Conservation (phyloP, 1,284 basidiomycete genomes). For the Moesziomyces antarcticus region DNA sequence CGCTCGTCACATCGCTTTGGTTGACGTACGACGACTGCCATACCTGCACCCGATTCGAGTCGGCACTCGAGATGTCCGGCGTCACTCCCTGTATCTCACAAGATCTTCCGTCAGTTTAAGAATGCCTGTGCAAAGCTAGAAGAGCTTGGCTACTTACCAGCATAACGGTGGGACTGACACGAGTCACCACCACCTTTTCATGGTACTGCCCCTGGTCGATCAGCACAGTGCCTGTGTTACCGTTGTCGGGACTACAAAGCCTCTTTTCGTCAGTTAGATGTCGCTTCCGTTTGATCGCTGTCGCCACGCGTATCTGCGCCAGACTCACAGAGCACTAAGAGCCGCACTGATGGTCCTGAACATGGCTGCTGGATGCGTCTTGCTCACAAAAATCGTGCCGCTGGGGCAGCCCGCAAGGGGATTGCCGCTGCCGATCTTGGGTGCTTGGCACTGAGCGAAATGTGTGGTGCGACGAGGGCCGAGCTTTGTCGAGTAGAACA, state of each 20-base stretch:
- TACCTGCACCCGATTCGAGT: conserved; percentile 21
- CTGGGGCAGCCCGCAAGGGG: conserved; percentile 21
- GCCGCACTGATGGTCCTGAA: conserved; percentile 26
- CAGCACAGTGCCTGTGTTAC: conserved; percentile 17
- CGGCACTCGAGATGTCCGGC: background rate
- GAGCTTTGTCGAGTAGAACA: background rate
- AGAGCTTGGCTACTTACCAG: conserved; percentile 10
- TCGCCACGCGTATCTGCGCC: conserved; percentile 8
- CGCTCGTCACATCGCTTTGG: conserved; percentile 14
- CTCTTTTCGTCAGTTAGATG: too few relatives aligned
- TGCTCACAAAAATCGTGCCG: conserved; percentile 31
- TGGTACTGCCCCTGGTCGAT: conserved; percentile 34
- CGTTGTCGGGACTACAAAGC: conserved; percentile 21
- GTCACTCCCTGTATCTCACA: conserved; percentile 16
- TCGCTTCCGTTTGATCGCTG: background rate
- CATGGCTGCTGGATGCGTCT: conserved; percentile 8
- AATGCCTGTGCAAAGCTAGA: background rate
- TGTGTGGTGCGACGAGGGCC: background rate
- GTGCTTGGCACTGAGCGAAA: conserved; percentile 18
- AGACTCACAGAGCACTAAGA: conserved; percentile 26
- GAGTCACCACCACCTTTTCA: conserved; percentile 28
- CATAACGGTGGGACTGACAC: conserved; percentile 24
- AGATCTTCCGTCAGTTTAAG: background rate
- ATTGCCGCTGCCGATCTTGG: conserved; percentile 3
- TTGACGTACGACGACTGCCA: conserved; percentile 45